phyloP scores from a whole-genome alignment of 352 stramenopile species.

The Chrysophaeum taylorii region DNA sequence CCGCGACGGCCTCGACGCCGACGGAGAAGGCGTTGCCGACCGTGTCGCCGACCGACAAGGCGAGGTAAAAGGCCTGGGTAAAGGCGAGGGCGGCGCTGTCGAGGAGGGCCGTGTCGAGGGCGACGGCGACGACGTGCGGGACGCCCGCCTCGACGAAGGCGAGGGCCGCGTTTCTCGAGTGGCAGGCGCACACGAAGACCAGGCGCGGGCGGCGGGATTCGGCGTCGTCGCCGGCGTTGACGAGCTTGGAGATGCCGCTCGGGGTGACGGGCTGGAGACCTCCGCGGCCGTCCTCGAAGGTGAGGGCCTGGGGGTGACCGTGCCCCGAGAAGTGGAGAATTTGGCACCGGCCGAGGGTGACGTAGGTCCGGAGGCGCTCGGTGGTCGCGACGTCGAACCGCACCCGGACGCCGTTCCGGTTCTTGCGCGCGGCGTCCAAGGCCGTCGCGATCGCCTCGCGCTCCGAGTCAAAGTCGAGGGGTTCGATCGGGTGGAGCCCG shows the following conservation, averaged over 20 bases:
- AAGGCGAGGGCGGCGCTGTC: slow-evolving; percentile 58
- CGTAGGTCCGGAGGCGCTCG: slow-evolving; percentile 72
- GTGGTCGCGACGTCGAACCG: slow-evolving; percentile 83
- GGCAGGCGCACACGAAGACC: slow-evolving; percentile 64
- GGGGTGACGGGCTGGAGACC: slow-evolving; percentile 36
- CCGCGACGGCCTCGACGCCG: slow-evolving; percentile 46
- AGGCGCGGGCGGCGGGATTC: slow-evolving; percentile 19
- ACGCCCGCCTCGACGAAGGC: slow-evolving; percentile 57
- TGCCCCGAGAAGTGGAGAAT: slow-evolving; percentile 88
- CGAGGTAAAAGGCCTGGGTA: slow-evolving; percentile 56
- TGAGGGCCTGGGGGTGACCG: slow-evolving; percentile 74
- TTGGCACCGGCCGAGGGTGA: slow-evolving; percentile 70
- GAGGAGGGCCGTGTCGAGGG: slow-evolving; percentile 50
- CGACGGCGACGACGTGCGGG: slow-evolving; percentile 59
- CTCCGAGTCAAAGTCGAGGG: slow-evolving; percentile 52
- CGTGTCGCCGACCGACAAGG: slow-evolving; percentile 51
- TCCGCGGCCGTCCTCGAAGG: slow-evolving; percentile 77
- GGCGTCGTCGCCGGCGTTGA: no score
- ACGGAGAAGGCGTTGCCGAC: slow-evolving; percentile 57
- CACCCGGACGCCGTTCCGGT: slow-evolving; percentile 61
- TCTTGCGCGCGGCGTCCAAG: slow-evolving; percentile 46
- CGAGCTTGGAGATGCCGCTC: neutral
- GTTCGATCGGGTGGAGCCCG: slow-evolving; percentile 74
- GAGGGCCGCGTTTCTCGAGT: slow-evolving; percentile 47
- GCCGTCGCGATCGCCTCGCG: slow-evolving; percentile 50